These are phyloP conservation scores for Amanita exitialis DNA, from an alignment of 768 basidiomycete genomes.

Conservation along the genomic window DNA sequence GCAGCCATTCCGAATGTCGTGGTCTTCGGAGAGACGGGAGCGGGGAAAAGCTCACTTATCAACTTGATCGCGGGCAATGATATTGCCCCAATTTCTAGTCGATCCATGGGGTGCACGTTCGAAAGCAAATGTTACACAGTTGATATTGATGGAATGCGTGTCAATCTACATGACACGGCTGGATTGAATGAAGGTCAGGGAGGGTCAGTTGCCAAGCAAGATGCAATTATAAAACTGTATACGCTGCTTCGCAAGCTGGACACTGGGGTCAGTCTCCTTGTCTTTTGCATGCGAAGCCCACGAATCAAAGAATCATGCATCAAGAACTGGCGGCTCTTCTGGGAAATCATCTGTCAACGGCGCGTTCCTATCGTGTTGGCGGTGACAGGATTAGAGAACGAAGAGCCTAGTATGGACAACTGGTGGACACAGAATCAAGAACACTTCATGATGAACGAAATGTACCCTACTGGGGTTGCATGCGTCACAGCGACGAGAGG, in stretches of 20 bases:
- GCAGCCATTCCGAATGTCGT: constrained; percentile 17
- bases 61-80: constrained; percentile 24
- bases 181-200: constrained; percentile 27
- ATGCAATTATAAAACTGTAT: constrained; percentile 16
- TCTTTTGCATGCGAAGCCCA: constrained; percentile 30
- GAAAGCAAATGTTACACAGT: constrained; percentile 15
- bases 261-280: constrained; percentile 27
- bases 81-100: constrained; percentile 20
- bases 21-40: constrained; percentile 31
- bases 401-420: constrained; percentile 14
- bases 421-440: constrained; percentile 2
- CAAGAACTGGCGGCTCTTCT: constrained; percentile 28
- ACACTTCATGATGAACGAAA: constrained; percentile 19
- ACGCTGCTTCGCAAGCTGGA: constrained; percentile 23
- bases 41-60: constrained; percentile 31
- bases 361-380: constrained; percentile 28
- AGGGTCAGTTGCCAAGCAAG: constrained; percentile 12
- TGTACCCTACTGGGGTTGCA: constrained; percentile 22
- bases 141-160: constrained; percentile 14
- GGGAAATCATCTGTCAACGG: constrained; percentile 24
- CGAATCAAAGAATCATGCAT: constrained; percentile 21
- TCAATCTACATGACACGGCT: constrained; percentile 27
- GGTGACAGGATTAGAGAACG: constrained; percentile 27
- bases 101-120: constrained; percentile 26
- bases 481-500: constrained; percentile 28